Conservation (phyloP, 768 basidiomycete genomes). For the Suillus tomentosus region DNA sequence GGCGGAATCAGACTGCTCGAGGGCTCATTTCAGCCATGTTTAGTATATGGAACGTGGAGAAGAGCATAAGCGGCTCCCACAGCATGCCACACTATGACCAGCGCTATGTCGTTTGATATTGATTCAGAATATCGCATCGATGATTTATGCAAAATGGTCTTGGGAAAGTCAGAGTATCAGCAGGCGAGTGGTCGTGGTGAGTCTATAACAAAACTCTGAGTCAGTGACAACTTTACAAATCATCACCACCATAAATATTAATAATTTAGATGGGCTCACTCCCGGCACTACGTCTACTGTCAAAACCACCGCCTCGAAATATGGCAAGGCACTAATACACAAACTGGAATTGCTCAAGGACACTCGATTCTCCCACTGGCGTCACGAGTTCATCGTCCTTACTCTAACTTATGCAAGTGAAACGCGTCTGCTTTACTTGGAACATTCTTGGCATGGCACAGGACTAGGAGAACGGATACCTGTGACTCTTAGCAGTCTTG, state of each 20-base stretch:
- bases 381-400: conserved; percentile 3
- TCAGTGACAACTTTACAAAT: not conserved
- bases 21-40: not conserved
- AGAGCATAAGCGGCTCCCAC: no score
- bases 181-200: not conserved
- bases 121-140: not conserved
- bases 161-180: not conserved
- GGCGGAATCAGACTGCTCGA: not conserved
- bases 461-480: conserved; percentile 1
- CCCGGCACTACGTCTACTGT: not conserved
- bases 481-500: not conserved
- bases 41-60: not conserved
- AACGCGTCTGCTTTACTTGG: not conserved
- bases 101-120: not conserved
- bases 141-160: not conserved
- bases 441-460: conserved; percentile 5
- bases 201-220: not conserved
- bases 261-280: not conserved
- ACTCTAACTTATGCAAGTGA: not conserved
- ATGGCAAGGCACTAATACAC: conserved; percentile 1
- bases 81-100: not conserved
- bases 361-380: conserved; percentile 3
- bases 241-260: not conserved
- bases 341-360: conserved; percentile 5
- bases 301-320: not conserved